Evolutionary conservation across 208 protist species (phyloP).

Genomic region (Acanthamoeba royreba): DNA sequence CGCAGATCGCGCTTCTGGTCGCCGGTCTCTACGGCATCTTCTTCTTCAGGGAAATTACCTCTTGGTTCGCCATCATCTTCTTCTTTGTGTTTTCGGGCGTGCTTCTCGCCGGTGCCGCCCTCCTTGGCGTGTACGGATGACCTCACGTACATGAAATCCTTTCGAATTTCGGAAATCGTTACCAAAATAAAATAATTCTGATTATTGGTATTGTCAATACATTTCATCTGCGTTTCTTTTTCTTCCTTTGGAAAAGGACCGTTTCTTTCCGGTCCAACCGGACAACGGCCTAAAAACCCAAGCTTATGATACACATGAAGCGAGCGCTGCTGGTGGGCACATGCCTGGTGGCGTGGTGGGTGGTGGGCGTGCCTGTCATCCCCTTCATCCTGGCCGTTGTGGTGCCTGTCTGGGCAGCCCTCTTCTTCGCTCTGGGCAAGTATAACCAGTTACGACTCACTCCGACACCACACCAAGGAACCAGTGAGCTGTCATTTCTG

Average conservation of each 20-base stretch:
- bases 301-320: no score
- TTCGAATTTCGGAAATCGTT: no score
- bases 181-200: no score
- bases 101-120: conserved; percentile 26
- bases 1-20: conserved; percentile 30
- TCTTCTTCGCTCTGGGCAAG: background rate
- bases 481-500: no score
- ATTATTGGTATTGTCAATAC: no score
- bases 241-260: no score
- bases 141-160: no score
- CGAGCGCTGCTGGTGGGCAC: background rate
- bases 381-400: background rate
- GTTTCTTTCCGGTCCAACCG: no score
- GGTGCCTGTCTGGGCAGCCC: background rate
- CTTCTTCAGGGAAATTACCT: conserved; percentile 23
- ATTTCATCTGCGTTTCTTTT: no score
- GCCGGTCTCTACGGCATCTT: conserved; percentile 36
- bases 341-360: background rate
- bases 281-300: no score
- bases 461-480: no score
- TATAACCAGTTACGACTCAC: background rate
- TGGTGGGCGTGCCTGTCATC: background rate
- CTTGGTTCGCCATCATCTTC: background rate
- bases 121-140: background rate
- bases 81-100: background rate